Base-by-base conservation (phyloP, 257 asterid genomes). In the Parsonsia alboflavescens region DNA sequence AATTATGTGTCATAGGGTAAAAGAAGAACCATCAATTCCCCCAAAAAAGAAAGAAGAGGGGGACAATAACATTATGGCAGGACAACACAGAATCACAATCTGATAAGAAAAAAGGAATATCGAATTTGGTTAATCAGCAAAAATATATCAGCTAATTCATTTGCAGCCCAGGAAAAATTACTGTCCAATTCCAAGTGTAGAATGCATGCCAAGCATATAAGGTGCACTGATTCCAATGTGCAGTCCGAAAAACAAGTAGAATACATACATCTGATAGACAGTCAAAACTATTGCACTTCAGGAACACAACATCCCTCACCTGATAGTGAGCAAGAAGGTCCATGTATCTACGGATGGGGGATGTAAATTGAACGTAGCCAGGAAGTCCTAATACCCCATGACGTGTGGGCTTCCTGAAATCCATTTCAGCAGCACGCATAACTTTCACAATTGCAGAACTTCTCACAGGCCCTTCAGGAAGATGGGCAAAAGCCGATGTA, bases 391-490 rank as follows among this genome's bases (percentile, higher is more conserved):
- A 79, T 64, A 80, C 80, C 71, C 98, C 99, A 82, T 95, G 99
- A 56, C 96, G 98, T 57, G 84, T 71, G 76, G 99, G 97, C 84
- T 87, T 92, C 84, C 98, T 87, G 86, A 90, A 95, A 88, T 90
- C 96, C 85, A 95, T 82, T 85, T 92, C 96, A 82, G 99, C 99
- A 68, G 96, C 97, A 8, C 97, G 97, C 96, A 95, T 86, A 70
- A 76, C 82, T 88, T 73, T 91, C 56, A 90, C 91, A 46, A 95
- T 53, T 59, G 98, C 96, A 50, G 93, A 88, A 84, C 88, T 95
- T 80, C 99, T 87, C 45, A 90, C 92, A 66, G 96, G 99, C 74
- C 99, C 99, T 85, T 92, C 97, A 59, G 99, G 97, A 70, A 95
- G 98, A 84, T 95, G 98, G 21, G 85, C 81, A 84, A 88, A 95